Conservation (phyloP, 768 basidiomycete species). For the Pleurotus pulmonarius region DNA sequence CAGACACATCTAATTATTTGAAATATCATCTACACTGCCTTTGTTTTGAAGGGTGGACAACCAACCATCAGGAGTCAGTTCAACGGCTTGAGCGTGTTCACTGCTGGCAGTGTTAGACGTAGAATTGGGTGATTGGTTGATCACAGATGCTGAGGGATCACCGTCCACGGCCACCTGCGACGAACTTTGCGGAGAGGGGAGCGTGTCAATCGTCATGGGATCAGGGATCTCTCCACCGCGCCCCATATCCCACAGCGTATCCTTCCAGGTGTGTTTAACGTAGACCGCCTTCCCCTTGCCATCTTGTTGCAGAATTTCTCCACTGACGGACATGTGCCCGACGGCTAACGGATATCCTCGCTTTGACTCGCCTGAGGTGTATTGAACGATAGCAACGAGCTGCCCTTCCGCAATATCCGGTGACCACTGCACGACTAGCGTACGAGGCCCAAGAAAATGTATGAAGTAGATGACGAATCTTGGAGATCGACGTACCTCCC, state of each 20-base stretch:
- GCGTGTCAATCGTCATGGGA: slow-evolving; percentile 9
- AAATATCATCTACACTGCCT: no score
- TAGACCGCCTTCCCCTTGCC: slow-evolving; percentile 77
- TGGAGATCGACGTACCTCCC: slow-evolving; percentile 51
- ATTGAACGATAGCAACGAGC: slow-evolving; percentile 62
- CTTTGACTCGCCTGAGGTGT: slow-evolving; percentile 27
- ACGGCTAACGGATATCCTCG: slow-evolving; percentile 68
- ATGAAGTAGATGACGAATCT: neutral
- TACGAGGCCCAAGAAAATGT: slow-evolving; percentile 16
- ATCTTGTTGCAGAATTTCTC: slow-evolving; percentile 38
- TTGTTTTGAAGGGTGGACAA: no score
- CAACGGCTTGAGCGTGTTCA: neutral
- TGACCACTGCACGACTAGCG: slow-evolving; percentile 57
- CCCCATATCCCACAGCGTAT: slow-evolving; percentile 72
- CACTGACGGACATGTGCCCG: slow-evolving; percentile 62
- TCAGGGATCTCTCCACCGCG: slow-evolving; percentile 56
- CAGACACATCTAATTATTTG: slow-evolving; percentile 46
- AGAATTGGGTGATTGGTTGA: no score
- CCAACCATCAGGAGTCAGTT: slow-evolving; percentile 7
- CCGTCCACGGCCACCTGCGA: no score
- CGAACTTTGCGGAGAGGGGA: no score
- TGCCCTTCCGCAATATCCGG: slow-evolving; percentile 39
- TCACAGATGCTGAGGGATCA: no score
- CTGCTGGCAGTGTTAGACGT: no score
- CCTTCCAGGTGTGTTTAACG: slow-evolving; percentile 74